Conservation (phyloP, 768 basidiomycete species). For the Ramaria sp. region DNA sequence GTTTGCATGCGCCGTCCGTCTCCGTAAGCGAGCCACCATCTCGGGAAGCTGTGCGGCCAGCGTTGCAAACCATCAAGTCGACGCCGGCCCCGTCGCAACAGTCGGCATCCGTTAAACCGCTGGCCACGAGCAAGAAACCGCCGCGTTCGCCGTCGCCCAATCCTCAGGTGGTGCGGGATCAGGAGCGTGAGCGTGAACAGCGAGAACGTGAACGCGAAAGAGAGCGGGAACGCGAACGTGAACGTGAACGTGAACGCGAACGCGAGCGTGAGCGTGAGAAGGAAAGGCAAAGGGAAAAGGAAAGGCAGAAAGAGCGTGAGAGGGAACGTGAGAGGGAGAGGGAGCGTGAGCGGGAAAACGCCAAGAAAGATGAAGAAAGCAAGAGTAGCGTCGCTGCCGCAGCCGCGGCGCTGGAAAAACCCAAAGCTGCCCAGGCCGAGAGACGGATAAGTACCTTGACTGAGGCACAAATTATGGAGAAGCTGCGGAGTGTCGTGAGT, state of each 20-base stretch:
- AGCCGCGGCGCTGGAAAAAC: slow-evolving; percentile 51
- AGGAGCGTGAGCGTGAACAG: slow-evolving; percentile 23
- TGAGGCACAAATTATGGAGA: slow-evolving; percentile 98
- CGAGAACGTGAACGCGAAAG: slow-evolving; percentile 19
- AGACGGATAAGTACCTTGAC: slow-evolving; percentile 94
- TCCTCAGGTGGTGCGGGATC: slow-evolving; percentile 17
- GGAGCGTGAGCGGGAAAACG: slow-evolving; percentile 17
- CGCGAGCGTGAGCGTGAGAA: slow-evolving; percentile 18
- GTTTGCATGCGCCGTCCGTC: neutral
- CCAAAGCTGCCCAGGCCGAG: slow-evolving; percentile 47
- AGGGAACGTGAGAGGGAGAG: slow-evolving; percentile 9
- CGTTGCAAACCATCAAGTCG: slow-evolving; percentile 9
- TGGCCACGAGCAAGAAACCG: slow-evolving; percentile 14
- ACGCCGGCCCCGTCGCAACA: slow-evolving; percentile 3
- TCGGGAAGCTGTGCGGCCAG: slow-evolving; percentile 12
- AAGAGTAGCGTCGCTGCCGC: slow-evolving; percentile 57
- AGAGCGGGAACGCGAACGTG: slow-evolving; percentile 22
- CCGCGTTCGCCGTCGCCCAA: slow-evolving; percentile 27
- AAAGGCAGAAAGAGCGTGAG: slow-evolving; percentile 24
- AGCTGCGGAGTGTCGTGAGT: slow-evolving; percentile 80
- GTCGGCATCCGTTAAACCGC: slow-evolving; percentile 14
- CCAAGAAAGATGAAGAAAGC: slow-evolving; percentile 33
- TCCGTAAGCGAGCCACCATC: neutral
- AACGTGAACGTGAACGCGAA: slow-evolving; percentile 26
- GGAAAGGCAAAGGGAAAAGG: slow-evolving; percentile 22